Evolutionary conservation across 768 basidiomycete genomes (phyloP), one percentile per base, ranked within the genome.

Genomic region (Hericium coralloides): DNA sequence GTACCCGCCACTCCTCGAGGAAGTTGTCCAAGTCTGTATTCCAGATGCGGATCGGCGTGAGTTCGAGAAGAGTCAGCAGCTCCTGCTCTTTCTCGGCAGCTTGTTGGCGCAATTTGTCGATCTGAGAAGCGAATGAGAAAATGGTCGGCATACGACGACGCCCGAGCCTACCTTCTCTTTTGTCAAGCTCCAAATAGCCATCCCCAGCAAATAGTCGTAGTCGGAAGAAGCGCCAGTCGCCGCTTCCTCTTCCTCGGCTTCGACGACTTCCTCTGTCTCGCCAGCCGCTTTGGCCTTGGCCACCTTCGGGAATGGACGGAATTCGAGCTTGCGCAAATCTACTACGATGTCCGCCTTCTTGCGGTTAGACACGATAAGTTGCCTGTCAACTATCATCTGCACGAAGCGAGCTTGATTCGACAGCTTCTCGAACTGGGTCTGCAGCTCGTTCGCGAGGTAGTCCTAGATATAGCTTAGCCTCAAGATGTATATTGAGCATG

Each of bases 321-420:
- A 99, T 43, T 92, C 79, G 63, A 83, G 80, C 68, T 78, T 81
- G 58, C 92, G 84, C 64, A 99, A 70, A 61, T 99, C 95, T 2
- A 69, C 75, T 38, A 97, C 84, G 60, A 99, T 87, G 53, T 88
- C 92, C 1, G 74, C 81, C 69, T 92, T 95, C 73, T 91, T 94
- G 68, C 95, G 87, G 64, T 89, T 92, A 12, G 87, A 83, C 23
- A 99, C 84, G 26, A 79, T 70, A 18, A 98, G 79, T 66, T 92
- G 75, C 68, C 83, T 89, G 64, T 86, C 82, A 56, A 98, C 79
- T 63, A 98, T 95, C 94, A 98, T 95, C 69, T 92, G 82, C 52
- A 99, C 85, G 71, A 99, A 99, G 20, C 95, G 87, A 12, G 93
- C 95, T 68, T 99, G 97, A 69, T 98, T 98, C 55, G 84, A 85